phyloP scores from a whole-genome alignment of 2,329 filamentous ascomycete species.

The Mollisiaceae sp. region DNA sequence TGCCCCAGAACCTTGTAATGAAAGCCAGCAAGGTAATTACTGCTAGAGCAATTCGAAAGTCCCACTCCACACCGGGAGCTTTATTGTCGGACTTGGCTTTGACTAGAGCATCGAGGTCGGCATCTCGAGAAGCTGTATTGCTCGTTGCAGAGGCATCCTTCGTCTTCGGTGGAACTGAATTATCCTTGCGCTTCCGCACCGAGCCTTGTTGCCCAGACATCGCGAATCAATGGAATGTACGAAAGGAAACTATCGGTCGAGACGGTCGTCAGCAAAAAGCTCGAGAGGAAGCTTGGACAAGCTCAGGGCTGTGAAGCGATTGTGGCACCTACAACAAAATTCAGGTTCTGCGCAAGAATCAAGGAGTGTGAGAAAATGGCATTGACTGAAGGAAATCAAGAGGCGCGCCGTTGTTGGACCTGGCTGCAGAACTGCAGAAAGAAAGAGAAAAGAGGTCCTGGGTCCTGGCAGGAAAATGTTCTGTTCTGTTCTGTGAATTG shows the following conservation, averaged over 20 bases:
- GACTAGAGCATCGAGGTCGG: constrained; percentile 57
- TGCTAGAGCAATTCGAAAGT: constrained; percentile 79
- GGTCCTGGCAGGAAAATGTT: constrained; percentile 17
- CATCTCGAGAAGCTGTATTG: constrained; percentile 41
- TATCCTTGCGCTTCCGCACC: constrained; percentile 48
- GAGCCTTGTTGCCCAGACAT: constrained; percentile 43
- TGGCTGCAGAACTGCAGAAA: not conserved
- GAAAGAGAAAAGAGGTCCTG: constrained; percentile 15
- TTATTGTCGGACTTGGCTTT: constrained; percentile 45
- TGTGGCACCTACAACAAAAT: constrained; percentile 23
- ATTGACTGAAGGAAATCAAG: constrained; percentile 39
- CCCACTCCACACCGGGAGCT: constrained; percentile 67
- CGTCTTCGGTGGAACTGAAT: constrained; percentile 53
- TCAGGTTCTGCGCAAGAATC: constrained; percentile 20
- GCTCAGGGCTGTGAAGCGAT: constrained; percentile 14
- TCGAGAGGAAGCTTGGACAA: constrained; percentile 12
- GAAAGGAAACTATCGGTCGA: constrained; percentile 25
- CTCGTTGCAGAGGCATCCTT: constrained; percentile 47
- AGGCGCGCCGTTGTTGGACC: constrained; percentile 33
- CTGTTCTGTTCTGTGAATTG: not conserved
- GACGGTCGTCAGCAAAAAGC: constrained; percentile 31
- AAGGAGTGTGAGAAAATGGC: constrained; percentile 35
- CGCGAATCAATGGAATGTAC: constrained; percentile 22
- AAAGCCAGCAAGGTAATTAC: constrained; percentile 86
- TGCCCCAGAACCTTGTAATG: constrained; percentile 92